Percentiles rank a stretch among this genome's conserved stretches.
phyloP scores from a whole-genome alignment of 106 monocot species.

The Allium cepa region DNA sequence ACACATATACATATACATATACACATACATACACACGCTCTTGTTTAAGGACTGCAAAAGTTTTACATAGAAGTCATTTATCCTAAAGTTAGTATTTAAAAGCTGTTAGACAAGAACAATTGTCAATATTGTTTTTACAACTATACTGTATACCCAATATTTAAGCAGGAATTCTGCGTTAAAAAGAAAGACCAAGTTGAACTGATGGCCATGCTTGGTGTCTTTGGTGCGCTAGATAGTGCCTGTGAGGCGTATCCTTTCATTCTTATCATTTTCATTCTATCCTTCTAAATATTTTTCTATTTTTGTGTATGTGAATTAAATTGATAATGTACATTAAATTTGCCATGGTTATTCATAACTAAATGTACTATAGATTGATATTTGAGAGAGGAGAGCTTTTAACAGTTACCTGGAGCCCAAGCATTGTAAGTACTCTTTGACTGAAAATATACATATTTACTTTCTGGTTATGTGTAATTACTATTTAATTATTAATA shows the following conservation, averaged over 20 bases:
- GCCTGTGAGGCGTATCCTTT: constrained; percentile 62
- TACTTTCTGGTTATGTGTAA: too few species aligned
- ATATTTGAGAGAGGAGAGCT: constrained; percentile 60
- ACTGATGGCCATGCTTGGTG: constrained; percentile 53
- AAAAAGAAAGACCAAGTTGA: constrained; percentile 59
- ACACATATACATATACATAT: too few species aligned
- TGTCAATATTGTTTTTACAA: too few species aligned
- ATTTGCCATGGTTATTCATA: too few species aligned
- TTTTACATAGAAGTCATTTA: too few species aligned
- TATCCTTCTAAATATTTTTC: background rate
- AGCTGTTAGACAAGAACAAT: too few species aligned
- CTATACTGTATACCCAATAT: too few species aligned
- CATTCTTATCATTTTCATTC: background rate
- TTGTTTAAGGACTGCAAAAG: too few species aligned
- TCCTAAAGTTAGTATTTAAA: too few species aligned
- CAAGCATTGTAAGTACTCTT: constrained; percentile 34
- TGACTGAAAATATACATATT: background rate
- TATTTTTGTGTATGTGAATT: background rate
- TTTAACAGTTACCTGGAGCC: constrained; percentile 46
- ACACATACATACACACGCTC: too few species aligned
- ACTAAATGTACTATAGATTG: constrained; percentile 18
- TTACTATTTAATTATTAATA: too few species aligned
- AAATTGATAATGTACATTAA: too few species aligned
- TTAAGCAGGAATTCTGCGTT: constrained; percentile 57
- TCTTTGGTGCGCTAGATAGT: constrained; percentile 48